Conservation (phyloP, 164 flowering plant species). For the grape (Vitis vinifera) region ASM3070453v1 NC_081809.1:3538001-3538500, state of each 20-base stretch:
- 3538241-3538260: constrained; percentile 63
- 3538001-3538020: too few relatives aligned
- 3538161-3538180: constrained; percentile 42
- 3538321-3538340: constrained; percentile 39
- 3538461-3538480: constrained; percentile 35
- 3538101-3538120: background rate
- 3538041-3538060: too few relatives aligned
- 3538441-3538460: constrained; percentile 56
- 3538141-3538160: constrained; percentile 51
- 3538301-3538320: constrained; percentile 30
- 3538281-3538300: constrained; percentile 44
- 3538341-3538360: constrained; percentile 29
- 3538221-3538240: constrained; percentile 32
- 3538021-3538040: too few relatives aligned
- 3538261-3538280: constrained; percentile 69
- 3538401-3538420: constrained; percentile 50
- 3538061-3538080: too few relatives aligned
- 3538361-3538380: constrained; percentile 34
- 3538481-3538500: constrained; percentile 29
- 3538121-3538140: constrained; percentile 40
- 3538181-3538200: constrained; percentile 26
- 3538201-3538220: constrained; percentile 40
- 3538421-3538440: constrained; percentile 60
- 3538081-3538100: too few relatives aligned
- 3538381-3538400: constrained; percentile 28